phyloP scores from a whole-genome alignment of 2,329 filamentous ascomycete species.

The Pseudogymnoascus sp. region DNA sequence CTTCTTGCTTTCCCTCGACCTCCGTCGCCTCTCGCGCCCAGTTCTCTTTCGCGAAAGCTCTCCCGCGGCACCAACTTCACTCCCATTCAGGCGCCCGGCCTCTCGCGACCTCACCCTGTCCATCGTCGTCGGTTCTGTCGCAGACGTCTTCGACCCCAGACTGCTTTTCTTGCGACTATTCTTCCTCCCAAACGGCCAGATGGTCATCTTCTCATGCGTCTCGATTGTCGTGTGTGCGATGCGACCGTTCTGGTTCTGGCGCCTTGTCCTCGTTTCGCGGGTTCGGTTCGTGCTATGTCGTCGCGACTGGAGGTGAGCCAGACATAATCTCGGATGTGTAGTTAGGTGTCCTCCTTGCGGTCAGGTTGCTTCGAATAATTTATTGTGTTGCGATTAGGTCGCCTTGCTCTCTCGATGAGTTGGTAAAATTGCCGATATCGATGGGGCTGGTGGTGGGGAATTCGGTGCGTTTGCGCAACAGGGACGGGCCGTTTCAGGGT shows the following conservation, averaged over 20 bases:
- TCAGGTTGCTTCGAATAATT: neutral
- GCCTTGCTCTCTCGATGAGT: neutral
- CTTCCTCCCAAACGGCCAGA: constrained; percentile 77
- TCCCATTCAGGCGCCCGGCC: constrained; percentile 27
- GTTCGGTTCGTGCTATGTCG: constrained; percentile 3
- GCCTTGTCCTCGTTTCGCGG: neutral
- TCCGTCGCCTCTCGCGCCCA: constrained; percentile 27
- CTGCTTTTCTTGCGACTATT: constrained; percentile 56
- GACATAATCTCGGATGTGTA: neutral
- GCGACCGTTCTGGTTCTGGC: neutral
- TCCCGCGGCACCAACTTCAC: constrained; percentile 25
- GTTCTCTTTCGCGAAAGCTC: constrained; percentile 28
- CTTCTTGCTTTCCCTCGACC: constrained; percentile 30
- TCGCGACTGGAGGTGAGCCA: constrained; percentile 1
- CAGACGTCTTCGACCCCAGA: constrained; percentile 48
- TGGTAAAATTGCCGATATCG: constrained; percentile 4
- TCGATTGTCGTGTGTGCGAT: neutral
- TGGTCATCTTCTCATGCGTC: constrained; percentile 50
- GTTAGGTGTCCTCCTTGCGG: neutral
- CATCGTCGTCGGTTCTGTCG: constrained; percentile 39
- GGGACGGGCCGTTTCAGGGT: neutral
- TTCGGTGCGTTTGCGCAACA: neutral
- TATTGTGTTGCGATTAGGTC: neutral
- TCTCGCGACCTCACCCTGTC: constrained; percentile 25
- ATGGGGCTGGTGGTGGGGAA: constrained; percentile 5